A percentile compares a stretch with the other conserved stretches of the same genome.
These are phyloP conservation scores for Volvox africanus DNA, from an alignment of 139 green algal species.

Conservation along the genomic window DNA sequence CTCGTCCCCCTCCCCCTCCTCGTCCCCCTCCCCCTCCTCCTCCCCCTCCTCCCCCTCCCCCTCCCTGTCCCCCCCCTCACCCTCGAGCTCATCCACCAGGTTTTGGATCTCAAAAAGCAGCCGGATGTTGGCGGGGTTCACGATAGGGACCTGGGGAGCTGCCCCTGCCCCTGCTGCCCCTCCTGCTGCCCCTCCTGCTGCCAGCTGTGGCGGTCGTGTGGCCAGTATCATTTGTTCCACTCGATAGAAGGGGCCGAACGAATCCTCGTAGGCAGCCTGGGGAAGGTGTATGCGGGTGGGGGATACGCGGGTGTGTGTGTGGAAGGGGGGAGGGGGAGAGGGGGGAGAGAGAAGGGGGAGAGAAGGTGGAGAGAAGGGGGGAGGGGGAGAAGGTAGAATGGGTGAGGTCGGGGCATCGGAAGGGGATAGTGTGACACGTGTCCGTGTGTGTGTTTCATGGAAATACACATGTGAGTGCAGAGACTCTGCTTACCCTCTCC, in stretches of 20 bases:
- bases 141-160: constrained; percentile 57
- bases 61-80: constrained; percentile 5
- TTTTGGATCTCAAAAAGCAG: constrained; percentile 90
- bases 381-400: neutral
- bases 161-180: neutral
- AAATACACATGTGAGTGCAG: too few species aligned
- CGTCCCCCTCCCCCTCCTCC: neutral
- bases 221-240: constrained; percentile 82
- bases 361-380: too few species aligned
- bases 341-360: neutral
- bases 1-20: too few species aligned
- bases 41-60: neutral
- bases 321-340: neutral
- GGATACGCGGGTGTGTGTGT: too few species aligned
- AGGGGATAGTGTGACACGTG: too few species aligned
- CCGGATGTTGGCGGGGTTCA: constrained; percentile 65
- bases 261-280: constrained; percentile 82
- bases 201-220: constrained; percentile 12
- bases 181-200: neutral
- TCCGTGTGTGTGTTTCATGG: too few species aligned
- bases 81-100: constrained; percentile 69
- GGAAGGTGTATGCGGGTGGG: too few species aligned
- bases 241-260: constrained; percentile 94
- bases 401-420: too few species aligned
- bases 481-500: constrained; percentile 62